phyloP scores from a whole-genome alignment of 768 basidiomycete species.

The Infundibulicybe gibba region DNA sequence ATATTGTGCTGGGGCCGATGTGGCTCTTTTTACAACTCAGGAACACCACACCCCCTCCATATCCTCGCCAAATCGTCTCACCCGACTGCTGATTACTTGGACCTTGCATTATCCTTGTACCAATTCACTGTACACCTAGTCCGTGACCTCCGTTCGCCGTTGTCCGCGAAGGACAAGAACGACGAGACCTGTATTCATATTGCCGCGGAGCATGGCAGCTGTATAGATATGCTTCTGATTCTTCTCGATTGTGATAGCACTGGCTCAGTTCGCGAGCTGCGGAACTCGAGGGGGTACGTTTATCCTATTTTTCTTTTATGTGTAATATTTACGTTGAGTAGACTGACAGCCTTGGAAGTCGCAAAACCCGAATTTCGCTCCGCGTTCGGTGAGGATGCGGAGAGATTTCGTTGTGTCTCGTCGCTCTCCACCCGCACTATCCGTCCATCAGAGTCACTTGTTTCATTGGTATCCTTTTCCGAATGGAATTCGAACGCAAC shows the following conservation, averaged over 20 bases:
- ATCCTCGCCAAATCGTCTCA: conserved; percentile 48
- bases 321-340: conserved; percentile 30
- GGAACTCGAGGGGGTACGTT: conserved; percentile 70
- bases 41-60: conserved; percentile 67
- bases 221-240: conserved; percentile 56
- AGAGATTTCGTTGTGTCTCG: conserved; percentile 45
- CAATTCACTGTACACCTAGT: conserved; percentile 67
- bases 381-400: conserved; percentile 53
- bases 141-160: conserved; percentile 62
- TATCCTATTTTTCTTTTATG: not conserved
- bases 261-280: conserved; percentile 51
- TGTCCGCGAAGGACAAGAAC: conserved; percentile 60
- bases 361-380: conserved; percentile 62
- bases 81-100: conserved; percentile 26
- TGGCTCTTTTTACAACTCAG: conserved; percentile 61
- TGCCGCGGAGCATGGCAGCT: conserved; percentile 72
- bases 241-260: conserved; percentile 64
- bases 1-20: conserved; percentile 74
- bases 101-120: conserved; percentile 39
- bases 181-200: conserved; percentile 80
- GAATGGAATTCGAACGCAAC: conserved; percentile 22
- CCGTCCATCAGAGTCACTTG: conserved; percentile 42
- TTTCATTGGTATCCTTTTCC: conserved; percentile 47
- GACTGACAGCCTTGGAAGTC: conserved; percentile 65
- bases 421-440: conserved; percentile 55